Conservation (phyloP, 345 rosid species). For the Moringa oleifera region DNA sequence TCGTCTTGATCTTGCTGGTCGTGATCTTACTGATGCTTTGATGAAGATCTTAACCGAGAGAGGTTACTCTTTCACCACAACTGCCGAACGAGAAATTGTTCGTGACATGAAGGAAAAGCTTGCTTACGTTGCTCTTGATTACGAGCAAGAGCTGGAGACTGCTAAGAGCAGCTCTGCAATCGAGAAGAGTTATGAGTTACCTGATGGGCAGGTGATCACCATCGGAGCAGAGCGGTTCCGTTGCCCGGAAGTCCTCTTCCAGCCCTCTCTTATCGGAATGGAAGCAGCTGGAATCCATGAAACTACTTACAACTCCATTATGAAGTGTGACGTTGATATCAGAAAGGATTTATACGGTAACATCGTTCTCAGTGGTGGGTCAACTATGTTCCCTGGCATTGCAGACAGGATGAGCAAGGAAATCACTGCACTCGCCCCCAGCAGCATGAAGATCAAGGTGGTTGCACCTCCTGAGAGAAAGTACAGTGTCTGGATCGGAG, state of each 20-base stretch:
- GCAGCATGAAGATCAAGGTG: constrained; percentile 52
- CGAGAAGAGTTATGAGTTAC: constrained; percentile 43
- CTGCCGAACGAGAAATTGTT: constrained; percentile 52
- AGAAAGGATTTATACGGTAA: constrained; percentile 47
- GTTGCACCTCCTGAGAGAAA: constrained; percentile 58
- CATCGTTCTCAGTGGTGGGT: constrained; percentile 49
- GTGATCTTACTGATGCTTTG: constrained; percentile 47
- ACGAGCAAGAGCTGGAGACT: constrained; percentile 46
- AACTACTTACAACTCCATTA: constrained; percentile 45
- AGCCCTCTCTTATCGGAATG: constrained; percentile 46
- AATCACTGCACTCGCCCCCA: constrained; percentile 41
- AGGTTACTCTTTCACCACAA: constrained; percentile 52
- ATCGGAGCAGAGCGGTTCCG: constrained; percentile 51
- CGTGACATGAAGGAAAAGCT: constrained; percentile 54
- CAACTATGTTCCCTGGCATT: constrained; percentile 49
- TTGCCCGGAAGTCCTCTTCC: constrained; percentile 49
- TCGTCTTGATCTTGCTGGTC: constrained; percentile 48
- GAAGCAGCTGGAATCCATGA: constrained; percentile 45
- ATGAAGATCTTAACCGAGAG: constrained; percentile 54
- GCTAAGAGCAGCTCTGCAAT: constrained; percentile 43
- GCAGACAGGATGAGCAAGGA: constrained; percentile 55
- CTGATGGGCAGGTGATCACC: constrained; percentile 47
- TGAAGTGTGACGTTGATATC: constrained; percentile 45
- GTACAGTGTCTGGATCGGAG: constrained; percentile 56
- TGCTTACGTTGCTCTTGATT: constrained; percentile 47